Evolutionary conservation across 2,329 filamentous ascomycete species (phyloP).

Genomic region (Paecilomyces variotii): DNA sequence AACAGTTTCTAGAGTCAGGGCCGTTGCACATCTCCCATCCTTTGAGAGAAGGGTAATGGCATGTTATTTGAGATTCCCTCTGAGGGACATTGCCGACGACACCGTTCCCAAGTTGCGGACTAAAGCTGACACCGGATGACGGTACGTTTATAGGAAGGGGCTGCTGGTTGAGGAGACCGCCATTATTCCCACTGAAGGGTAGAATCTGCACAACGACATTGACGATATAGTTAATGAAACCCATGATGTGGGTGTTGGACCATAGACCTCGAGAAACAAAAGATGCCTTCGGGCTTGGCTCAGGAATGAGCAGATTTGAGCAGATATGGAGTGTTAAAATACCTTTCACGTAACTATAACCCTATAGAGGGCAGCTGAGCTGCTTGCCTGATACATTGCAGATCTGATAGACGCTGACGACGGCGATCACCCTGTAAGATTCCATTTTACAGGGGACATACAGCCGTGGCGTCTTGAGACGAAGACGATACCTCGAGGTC

Average conservation of each 20-base stretch:
- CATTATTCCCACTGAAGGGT: not conserved
- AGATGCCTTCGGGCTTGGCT: not conserved
- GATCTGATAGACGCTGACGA: not conserved
- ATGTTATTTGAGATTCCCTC: not conserved
- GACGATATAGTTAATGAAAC: not conserved
- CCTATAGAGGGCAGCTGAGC: not conserved
- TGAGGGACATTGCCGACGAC: not conserved
- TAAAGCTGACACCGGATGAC: not conserved
- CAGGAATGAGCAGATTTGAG: not conserved
- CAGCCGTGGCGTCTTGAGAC: not conserved
- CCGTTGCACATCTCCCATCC: conserved; percentile 1
- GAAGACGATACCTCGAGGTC: not conserved
- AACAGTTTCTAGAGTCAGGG: not conserved
- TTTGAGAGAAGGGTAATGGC: not conserved
- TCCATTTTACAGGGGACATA: not conserved
- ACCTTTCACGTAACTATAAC: not conserved
- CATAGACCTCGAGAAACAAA: not conserved
- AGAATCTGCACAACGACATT: not conserved
- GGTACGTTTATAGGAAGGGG: not conserved
- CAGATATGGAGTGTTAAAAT: not conserved
- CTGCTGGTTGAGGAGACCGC: not conserved
- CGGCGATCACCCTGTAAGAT: not conserved
- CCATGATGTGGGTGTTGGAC: not conserved
- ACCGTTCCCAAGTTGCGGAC: not conserved
- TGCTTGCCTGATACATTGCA: not conserved